These are phyloP conservation scores for Cylindrotheca fusiformis DNA, from an alignment of 108 stramenopile species.

Conservation along the genomic window DNA sequence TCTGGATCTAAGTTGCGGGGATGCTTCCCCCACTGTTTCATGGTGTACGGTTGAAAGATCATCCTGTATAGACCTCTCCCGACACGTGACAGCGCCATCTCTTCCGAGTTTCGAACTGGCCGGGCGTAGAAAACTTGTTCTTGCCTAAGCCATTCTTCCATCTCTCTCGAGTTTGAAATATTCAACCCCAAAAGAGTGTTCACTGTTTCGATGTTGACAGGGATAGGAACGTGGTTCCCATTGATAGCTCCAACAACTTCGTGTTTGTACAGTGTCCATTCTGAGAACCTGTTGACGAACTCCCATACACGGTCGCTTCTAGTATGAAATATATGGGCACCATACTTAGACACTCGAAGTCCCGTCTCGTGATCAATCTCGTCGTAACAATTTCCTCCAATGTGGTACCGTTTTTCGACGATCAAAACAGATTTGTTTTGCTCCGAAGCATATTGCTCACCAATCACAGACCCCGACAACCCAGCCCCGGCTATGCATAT, in stretches of 20 bases:
- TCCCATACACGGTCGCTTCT: constrained; percentile 65
- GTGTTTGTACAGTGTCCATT: constrained; percentile 78
- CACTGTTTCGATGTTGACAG: constrained; percentile 83
- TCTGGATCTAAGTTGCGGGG: constrained; percentile 70
- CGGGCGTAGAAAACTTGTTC: constrained; percentile 51
- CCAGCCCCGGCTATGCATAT: constrained; percentile 78
- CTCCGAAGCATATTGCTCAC: constrained; percentile 64
- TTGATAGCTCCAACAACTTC: constrained; percentile 57
- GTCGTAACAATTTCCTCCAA: constrained; percentile 87
- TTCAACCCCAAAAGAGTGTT: constrained; percentile 69
- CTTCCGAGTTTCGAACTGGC: constrained; percentile 52
- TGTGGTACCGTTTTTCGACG: constrained; percentile 70
- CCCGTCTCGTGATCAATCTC: constrained; percentile 64
- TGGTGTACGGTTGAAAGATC: constrained; percentile 77
- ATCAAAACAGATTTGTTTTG: constrained; percentile 52
- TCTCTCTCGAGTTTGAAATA: constrained; percentile 56
- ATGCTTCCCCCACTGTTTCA: constrained; percentile 78
- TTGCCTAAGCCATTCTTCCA: constrained; percentile 67
- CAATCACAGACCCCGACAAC: constrained; percentile 70
- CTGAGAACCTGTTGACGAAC: constrained; percentile 56
- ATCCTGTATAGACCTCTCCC: constrained; percentile 63
- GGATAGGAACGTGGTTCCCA: constrained; percentile 63
- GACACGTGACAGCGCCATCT: constrained; percentile 71
- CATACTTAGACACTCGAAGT: constrained; percentile 55
- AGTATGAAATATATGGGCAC: constrained; percentile 81